Conservation (phyloP, 73 alveolate species). For the Paramecium caudatum region DNA sequence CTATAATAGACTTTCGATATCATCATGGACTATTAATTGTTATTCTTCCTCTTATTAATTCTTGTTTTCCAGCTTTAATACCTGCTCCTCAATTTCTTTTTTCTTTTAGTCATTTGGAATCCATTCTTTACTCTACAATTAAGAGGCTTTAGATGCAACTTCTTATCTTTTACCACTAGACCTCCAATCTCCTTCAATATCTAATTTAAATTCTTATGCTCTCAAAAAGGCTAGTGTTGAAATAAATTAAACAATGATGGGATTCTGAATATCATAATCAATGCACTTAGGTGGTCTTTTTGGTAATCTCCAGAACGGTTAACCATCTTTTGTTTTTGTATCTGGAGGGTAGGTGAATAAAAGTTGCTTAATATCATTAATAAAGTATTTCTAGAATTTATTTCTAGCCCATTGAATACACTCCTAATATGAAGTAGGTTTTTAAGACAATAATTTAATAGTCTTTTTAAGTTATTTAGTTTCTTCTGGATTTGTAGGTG, state of each 20-base stretch:
- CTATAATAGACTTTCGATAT: conserved; percentile 72
- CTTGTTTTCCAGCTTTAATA: conserved; percentile 81
- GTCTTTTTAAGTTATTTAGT: conserved; percentile 82
- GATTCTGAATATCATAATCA: conserved; percentile 83
- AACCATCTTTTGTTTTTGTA: not conserved
- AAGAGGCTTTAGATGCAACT: conserved; percentile 3
- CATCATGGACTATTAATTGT: conserved; percentile 75
- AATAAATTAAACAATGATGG: conserved; percentile 82
- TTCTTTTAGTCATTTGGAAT: conserved; percentile 90
- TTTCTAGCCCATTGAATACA: conserved; percentile 89
- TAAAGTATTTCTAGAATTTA: conserved; percentile 78
- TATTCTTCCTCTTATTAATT: conserved; percentile 79
- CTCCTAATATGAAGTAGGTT: conserved; percentile 86
- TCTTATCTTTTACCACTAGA: not conserved
- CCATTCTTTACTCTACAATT: conserved; percentile 84
- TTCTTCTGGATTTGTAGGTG: conserved; percentile 84
- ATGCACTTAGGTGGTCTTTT: conserved; percentile 93
- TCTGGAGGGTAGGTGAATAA: not conserved
- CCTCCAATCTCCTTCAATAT: conserved; percentile 75
- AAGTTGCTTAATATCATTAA: not conserved
- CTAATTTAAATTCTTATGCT: conserved; percentile 84
- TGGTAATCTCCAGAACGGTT: conserved; percentile 88
- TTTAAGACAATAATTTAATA: conserved; percentile 79
- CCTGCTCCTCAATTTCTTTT: conserved; percentile 87
- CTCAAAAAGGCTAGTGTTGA: conserved; percentile 89